Evolutionary conservation across 1,284 basidiomycete species (phyloP), one percentile per base, ranked within the genome.

Genomic region (Melampsora medusae): DNA sequence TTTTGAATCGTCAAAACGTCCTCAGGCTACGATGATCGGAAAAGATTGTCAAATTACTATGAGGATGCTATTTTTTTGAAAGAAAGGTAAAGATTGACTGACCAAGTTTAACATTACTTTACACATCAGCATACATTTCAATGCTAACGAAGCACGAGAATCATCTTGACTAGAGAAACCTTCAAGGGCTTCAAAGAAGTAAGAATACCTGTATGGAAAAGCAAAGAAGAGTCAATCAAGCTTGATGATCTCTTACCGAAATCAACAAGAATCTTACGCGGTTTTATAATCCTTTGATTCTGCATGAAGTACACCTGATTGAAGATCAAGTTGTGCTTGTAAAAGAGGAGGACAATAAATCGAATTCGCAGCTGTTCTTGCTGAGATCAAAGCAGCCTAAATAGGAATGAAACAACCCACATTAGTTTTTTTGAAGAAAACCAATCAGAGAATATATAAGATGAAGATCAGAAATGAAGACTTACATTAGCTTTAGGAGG

Each of bases 281-380:
- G 95, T 99, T 77, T 89, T 95, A 83, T 97, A 98, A 83, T 99
- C 96, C 82, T 97, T 97, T 83, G 98, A 96, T 80, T 98, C 94
- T 0, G 96, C 94, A 80, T 97, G 93, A 17, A 98, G 86, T 35
- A 97, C 88, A 17, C 96, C 92, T 42, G 90, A 90, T 83, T 97
- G 95, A 59, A 98, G 88, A 82, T 98, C 96, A 46, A 98, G 89
- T 48, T 91, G 88, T 1, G 94, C 91, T 85, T 99, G 96, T 2
- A 98, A 88, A 65, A 88, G 85, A 0, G 96, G 96, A 17, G 96
- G 96, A 83, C 96, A 98, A 86, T 99, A 99, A 83, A 99, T 97
- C 9, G 93, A 90, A 84, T 97, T 97, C 61, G 93, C 96, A 6
- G 94, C 92, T 0, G 96, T 98, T 75, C 95, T 88, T 0, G 95